phyloP scores from a whole-genome alignment of 2,329 filamentous ascomycete genomes.

The Ascosphaera pollenicola region DNA sequence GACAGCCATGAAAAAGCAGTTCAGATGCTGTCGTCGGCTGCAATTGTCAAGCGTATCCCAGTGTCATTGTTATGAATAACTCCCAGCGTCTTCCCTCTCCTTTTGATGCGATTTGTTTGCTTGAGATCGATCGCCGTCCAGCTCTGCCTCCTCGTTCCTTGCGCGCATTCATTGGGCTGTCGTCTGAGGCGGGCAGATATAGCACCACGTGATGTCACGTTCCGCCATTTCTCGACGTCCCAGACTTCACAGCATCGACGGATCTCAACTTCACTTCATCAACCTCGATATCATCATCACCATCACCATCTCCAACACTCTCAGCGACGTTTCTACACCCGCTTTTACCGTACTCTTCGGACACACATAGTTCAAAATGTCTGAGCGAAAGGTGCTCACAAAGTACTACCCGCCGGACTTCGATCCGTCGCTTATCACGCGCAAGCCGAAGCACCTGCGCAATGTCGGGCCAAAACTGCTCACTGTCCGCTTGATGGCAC shows the following conservation, averaged over 20 bases:
- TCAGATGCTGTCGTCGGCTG: no score
- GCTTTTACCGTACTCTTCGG: neutral
- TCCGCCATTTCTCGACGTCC: neutral
- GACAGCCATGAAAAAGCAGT: no score
- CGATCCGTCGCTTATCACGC: constrained; percentile 60
- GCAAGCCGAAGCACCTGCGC: constrained; percentile 33
- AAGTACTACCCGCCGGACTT: constrained; percentile 53
- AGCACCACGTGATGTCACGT: no score
- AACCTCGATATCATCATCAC: neutral
- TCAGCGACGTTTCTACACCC: constrained; percentile 3
- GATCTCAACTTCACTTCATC: constrained; percentile 1
- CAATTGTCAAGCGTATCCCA: no score
- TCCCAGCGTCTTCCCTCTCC: no score
- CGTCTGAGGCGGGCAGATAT: no score
- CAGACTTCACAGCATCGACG: neutral
- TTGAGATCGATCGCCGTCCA: neutral
- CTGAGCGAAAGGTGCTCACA: constrained; percentile 52
- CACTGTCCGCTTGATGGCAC: constrained; percentile 76
- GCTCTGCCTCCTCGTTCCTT: no score
- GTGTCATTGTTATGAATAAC: no score
- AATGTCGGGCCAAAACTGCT: constrained; percentile 57
- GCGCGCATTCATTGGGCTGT: no score
- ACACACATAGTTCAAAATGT: constrained; percentile 33
- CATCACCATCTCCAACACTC: neutral
- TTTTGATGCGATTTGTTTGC: no score